Conservation (phyloP, 352 stramenopile genomes). For the Halophytophthora polymorphica region DNA sequence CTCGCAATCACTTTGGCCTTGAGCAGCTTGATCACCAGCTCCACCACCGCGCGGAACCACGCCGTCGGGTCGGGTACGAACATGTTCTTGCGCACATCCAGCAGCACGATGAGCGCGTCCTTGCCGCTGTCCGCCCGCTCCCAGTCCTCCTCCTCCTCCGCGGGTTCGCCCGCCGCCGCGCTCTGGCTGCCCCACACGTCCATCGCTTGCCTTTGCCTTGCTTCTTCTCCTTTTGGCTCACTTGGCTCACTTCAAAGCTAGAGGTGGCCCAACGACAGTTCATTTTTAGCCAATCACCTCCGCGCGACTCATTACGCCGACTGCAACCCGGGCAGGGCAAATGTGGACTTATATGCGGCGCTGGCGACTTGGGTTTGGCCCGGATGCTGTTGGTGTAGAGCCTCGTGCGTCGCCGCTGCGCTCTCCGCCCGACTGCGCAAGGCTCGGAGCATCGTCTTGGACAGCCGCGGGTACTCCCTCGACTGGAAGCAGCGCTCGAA, state of each 20-base stretch:
- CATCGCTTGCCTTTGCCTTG: conserved; percentile 29
- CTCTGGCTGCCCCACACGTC: conserved; percentile 42
- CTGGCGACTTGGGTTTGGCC: background rate
- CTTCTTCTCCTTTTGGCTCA: too few relatives aligned
- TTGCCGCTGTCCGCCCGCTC: conserved; percentile 58
- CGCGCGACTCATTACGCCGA: background rate
- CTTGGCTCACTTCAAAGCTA: too few relatives aligned
- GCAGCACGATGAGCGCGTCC: conserved; percentile 73
- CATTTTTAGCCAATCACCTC: too few relatives aligned
- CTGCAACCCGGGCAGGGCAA: background rate
- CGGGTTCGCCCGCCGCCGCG: conserved; percentile 5
- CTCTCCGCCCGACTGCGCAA: conserved; percentile 17
- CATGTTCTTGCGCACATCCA: conserved; percentile 71
- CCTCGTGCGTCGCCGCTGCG: background rate
- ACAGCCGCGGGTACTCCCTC: conserved; percentile 44
- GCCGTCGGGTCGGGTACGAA: conserved; percentile 47
- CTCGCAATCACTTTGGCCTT: conserved; percentile 79
- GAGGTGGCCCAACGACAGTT: too few relatives aligned
- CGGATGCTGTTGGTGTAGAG: background rate
- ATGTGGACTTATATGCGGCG: conserved; percentile 1
- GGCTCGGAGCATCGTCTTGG: conserved; percentile 35
- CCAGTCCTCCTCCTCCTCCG: conserved; percentile 49
- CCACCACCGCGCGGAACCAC: conserved; percentile 74
- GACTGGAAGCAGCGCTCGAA: conserved; percentile 56
- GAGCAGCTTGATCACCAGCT: conserved; percentile 63